Base-by-base conservation (phyloP, 495 filamentous ascomycete genomes). In the Tetracladium setigerum region DNA sequence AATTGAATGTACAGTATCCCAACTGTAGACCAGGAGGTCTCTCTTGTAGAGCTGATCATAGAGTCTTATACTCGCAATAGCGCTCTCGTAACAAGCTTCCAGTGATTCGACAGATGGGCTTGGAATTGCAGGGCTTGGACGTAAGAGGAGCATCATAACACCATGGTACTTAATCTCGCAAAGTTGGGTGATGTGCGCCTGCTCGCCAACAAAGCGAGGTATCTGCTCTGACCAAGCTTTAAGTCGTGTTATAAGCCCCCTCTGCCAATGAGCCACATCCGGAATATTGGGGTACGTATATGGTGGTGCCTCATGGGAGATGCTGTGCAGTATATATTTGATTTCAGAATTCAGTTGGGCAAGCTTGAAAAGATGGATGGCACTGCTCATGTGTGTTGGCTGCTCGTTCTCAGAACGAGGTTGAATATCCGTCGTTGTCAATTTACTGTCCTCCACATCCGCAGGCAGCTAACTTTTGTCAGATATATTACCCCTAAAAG, bases 281-380 rank as follows among this genome's bases (percentile, higher is more conserved):
- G 52, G 53, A 2, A 69, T 43, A 1, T 62, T 60, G 4, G 69
- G 69, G 31, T 63, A 66, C 2, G 68, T 65, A 38, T 71, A 70
- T 11, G 49, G 56, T 4, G 68, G 68, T 6, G 56, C 47, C 11
- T 64, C 61, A 32, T 65, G 60, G 47, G 58, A 62, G 38, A 72
- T 60, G 43, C 67, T 69, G 38, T 72, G 66, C 59, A 68, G 66
- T 36, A 72, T 54, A 43, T 72, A 73, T 57, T 73, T 73, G 30
- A 72, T 73, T 43, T 71, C 69, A 1, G 69, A 73, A 41, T 72
- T 71, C 14, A 72, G 44, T 12, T 59, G 55, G 4, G 70, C 62
- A 1, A 72, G 49, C 39, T 59, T 65, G 54, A 71, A 70, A 0
- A 74, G 49, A 41, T 69, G 69, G 30, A 71, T 68, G 0, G 67